Evolutionary conservation across 371 early-diverging fungal species (phyloP), one percentile per base, ranked within the genome.

Genomic region (Haplosporangium sp.): DNA sequence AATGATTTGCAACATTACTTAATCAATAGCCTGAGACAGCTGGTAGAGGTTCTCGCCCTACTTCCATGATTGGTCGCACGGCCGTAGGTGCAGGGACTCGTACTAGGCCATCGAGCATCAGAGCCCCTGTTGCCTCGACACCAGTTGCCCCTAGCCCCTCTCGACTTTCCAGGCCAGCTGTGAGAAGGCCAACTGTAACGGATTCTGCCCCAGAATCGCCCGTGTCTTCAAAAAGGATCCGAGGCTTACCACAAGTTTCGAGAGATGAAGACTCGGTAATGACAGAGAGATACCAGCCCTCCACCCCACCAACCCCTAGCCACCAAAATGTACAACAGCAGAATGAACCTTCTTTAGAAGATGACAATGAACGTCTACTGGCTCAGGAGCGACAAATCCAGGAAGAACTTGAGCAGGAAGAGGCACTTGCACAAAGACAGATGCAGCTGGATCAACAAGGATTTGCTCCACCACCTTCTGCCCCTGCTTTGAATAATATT

Each of bases 401-500:
- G n/a, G 63, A 66, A 57, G 67, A 76, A 39, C 76, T 77, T 20
- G 77, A 77, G 58, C 58, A 65, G 34, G 77, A 77, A 27, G 77
- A 77, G 19, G 77, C 62, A 2, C 69, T 77, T 27, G 73, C 69
- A 8, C 65, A 69, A 45, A 42, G 50, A 11, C 70, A 70, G 20
- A 70, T 66, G 7, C 73, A 69, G 44, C 69, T 65, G 38, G 67
- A 69, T 17, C 70, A 70, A 13, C 82, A 75, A 53, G 69, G 71
- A 19, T 74, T 75, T n/a, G 67, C 85, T 2, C 83, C 77, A 6
- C 59, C 65, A 13, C 53, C 79, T 44, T 13, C 44, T 44, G 44
- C 84, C 40, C 85, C 85, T 7, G 68, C 76, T 10, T 59, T 84
- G 20, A 86, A 78, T 38, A 73, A 66, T 7, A 63, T 66, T 58